A percentile compares a stretch with the other conserved stretches of the same genome.
Evolutionary conservation across 345 rosid species (phyloP).

Genomic region (Crucihimalaya himalaica): DNA sequence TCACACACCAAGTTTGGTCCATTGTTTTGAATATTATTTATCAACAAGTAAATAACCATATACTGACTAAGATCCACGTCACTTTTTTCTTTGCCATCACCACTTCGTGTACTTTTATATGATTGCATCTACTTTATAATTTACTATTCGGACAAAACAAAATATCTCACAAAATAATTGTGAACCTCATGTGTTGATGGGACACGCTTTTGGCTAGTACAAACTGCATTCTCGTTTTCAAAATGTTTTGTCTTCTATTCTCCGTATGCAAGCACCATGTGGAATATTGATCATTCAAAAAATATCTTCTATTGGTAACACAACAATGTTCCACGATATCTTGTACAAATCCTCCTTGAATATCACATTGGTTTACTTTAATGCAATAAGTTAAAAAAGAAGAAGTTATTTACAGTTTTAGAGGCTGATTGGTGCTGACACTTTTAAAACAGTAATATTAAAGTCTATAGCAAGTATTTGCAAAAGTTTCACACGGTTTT

Average conservation of each 20-base stretch:
- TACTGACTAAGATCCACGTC: conserved; percentile 14
- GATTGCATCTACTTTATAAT: not conserved
- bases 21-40: not conserved
- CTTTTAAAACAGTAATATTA: too few species aligned
- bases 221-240: not conserved
- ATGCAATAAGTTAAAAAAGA: too few species aligned
- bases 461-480: too few species aligned
- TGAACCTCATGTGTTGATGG: not conserved
- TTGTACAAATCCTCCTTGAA: too few species aligned
- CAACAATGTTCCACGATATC: too few species aligned
- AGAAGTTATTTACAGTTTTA: not conserved
- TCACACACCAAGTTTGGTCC: conserved; percentile 5
- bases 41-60: not conserved
- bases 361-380: too few species aligned
- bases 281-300: not conserved
- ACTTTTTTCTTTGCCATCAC: not conserved
- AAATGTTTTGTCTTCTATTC: not conserved
- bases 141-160: not conserved
- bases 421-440: too few species aligned
- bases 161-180: not conserved
- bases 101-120: conserved; percentile 1
- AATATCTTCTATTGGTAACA: not conserved
- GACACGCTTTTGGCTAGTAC: not conserved
- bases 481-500: too few species aligned
- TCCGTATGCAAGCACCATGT: not conserved